Evolutionary conservation across 169 alveolate species (phyloP).

Genomic region (Eimeria mitis): DNA sequence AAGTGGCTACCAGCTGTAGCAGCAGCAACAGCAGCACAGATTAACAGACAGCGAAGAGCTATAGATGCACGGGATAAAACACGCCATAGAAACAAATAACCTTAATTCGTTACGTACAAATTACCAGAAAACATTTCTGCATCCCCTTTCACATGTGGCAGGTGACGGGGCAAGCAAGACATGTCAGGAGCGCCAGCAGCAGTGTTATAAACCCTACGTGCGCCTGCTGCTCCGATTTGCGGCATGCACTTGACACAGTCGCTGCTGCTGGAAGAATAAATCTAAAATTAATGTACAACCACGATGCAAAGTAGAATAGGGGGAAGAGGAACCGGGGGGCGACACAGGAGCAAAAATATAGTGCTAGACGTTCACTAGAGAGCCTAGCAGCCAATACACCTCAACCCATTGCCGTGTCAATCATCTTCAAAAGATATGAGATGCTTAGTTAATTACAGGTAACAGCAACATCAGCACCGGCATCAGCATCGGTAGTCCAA

Average conservation of each 20-base stretch:
- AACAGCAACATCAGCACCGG: background rate
- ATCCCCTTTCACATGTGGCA: background rate
- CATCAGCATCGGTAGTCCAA: background rate
- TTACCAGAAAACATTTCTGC: background rate
- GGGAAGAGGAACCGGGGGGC: background rate
- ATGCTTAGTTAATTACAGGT: background rate
- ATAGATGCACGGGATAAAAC: background rate
- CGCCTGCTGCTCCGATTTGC: background rate
- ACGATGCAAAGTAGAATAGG: background rate
- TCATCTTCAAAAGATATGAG: background rate
- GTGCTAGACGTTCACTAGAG: background rate
- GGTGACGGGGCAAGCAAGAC: background rate
- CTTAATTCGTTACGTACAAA: background rate
- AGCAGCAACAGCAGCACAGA: background rate
- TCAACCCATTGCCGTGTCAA: background rate
- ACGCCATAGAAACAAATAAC: background rate
- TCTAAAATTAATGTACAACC: background rate
- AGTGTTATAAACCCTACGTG: background rate
- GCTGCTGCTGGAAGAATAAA: background rate
- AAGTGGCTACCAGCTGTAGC: slow-evolving; percentile 90
- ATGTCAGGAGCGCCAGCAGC: background rate
- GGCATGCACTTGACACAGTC: background rate
- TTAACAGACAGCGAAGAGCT: background rate
- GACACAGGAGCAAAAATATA: background rate
- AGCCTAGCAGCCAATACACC: background rate